phyloP scores from a whole-genome alignment of 495 filamentous ascomycete genomes.

The Neurospora sp. region DNA sequence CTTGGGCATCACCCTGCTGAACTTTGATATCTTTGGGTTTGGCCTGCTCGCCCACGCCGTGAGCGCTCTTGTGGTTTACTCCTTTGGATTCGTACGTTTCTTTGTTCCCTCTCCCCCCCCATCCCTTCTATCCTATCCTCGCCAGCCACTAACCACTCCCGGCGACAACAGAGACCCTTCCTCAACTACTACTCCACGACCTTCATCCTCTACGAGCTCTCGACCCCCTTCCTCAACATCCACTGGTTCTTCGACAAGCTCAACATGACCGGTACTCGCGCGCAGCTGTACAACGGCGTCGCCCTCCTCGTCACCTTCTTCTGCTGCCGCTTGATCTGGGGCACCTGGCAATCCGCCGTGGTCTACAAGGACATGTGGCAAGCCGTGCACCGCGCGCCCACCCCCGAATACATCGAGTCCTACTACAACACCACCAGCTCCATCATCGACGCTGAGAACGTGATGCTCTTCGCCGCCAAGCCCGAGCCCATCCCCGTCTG shows the following conservation, averaged over 20 bases:
- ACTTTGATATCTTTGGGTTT: conserved; percentile 73
- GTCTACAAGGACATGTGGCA: conserved; percentile 76
- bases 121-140: not conserved
- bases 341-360: conserved; percentile 65
- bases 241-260: conserved; percentile 99
- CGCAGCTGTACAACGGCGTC: conserved; percentile 82
- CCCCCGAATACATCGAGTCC: conserved; percentile 15
- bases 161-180: conserved; percentile 61
- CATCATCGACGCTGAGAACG: conserved; percentile 26
- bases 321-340: conserved; percentile 82
- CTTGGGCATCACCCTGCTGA: conserved; percentile 56
- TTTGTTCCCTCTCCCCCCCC: not conserved
- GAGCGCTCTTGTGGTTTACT: conserved; percentile 76
- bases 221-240: conserved; percentile 85
- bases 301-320: conserved; percentile 67
- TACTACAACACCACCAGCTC: conserved; percentile 22
- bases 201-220: conserved; percentile 98
- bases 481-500: conserved; percentile 58
- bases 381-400: conserved; percentile 38
- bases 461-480: conserved; percentile 35
- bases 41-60: conserved; percentile 87
- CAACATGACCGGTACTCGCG: conserved; percentile 72
- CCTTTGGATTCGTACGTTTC: conserved; percentile 78
- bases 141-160: not conserved
- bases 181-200: conserved; percentile 83